phyloP scores from a whole-genome alignment of 1,284 basidiomycete species.

The Coriolopsis trogii region DNA sequence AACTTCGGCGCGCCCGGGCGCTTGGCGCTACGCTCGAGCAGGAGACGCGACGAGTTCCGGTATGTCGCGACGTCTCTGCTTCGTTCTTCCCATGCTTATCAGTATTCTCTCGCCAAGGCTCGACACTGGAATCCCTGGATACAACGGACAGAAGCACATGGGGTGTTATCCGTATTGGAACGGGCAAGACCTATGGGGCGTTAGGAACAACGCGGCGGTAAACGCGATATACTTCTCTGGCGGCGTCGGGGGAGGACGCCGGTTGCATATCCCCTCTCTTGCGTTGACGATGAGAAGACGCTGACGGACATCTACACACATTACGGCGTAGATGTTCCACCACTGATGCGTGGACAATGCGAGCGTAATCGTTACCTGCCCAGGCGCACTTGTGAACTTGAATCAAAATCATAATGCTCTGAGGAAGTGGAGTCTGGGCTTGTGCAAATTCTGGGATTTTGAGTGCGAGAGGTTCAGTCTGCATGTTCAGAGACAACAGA shows the following conservation, averaged over 20 bases:
- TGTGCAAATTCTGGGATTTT: too few species aligned
- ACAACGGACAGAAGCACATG: constrained; percentile 51
- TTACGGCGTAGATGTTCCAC: too few species aligned
- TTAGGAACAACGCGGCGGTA: constrained; percentile 24
- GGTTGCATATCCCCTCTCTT: constrained; percentile 12
- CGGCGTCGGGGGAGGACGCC: neutral
- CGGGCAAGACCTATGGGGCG: constrained; percentile 27
- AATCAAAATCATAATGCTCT: too few species aligned
- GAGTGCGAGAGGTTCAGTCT: too few species aligned
- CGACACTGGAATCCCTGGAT: constrained; percentile 35
- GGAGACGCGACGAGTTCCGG: constrained; percentile 44
- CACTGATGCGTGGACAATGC: too few species aligned
- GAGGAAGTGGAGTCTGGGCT: too few species aligned
- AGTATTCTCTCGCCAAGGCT: neutral
- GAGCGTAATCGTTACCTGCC: too few species aligned
- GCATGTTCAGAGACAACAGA: too few species aligned
- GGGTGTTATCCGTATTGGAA: constrained; percentile 30
- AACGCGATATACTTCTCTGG: constrained; percentile 28
- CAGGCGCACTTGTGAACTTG: too few species aligned
- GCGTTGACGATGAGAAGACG: neutral
- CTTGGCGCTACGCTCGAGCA: constrained; percentile 41
- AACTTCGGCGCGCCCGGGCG: constrained; percentile 29
- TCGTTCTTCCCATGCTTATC: neutral
- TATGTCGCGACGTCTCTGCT: constrained; percentile 3
- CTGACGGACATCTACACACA: too few species aligned